Evolutionary conservation across 805 yeast genomes (phyloP).

Genomic region (Candida railenensis): DNA sequence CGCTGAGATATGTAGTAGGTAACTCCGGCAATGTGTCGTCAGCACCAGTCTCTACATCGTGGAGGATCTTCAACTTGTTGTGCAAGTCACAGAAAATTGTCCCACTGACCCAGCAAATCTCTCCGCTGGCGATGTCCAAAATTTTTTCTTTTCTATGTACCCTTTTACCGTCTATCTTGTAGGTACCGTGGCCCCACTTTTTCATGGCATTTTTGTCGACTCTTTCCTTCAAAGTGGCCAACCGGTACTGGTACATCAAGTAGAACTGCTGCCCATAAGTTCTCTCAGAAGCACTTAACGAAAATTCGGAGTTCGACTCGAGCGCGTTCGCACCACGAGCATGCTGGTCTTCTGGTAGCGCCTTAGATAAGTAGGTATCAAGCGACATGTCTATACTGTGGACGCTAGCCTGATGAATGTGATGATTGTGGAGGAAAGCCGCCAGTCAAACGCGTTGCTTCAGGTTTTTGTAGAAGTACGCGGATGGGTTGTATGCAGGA

Average conservation of each 20-base stretch:
- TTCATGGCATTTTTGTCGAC: slow-evolving; percentile 28
- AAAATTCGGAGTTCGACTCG: slow-evolving; percentile 14
- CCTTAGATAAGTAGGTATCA: neutral
- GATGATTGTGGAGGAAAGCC: too few relatives aligned
- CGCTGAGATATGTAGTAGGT: slow-evolving; percentile 25
- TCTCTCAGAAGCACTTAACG: slow-evolving; percentile 19
- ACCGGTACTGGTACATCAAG: slow-evolving; percentile 43
- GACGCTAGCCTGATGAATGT: too few relatives aligned
- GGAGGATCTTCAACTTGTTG: slow-evolving; percentile 79
- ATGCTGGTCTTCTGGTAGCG: neutral
- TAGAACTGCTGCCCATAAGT: slow-evolving; percentile 40
- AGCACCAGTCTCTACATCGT: slow-evolving; percentile 66
- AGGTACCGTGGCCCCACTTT: slow-evolving; percentile 56
- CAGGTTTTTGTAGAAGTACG: too few relatives aligned
- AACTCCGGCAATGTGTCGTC: slow-evolving; percentile 49
- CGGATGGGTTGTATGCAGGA: too few relatives aligned
- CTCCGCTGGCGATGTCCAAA: slow-evolving; percentile 61
- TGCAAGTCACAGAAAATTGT: slow-evolving; percentile 82
- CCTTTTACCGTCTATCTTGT: slow-evolving; percentile 20
- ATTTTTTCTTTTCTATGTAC: slow-evolving; percentile 37
- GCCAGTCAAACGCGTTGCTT: neutral
- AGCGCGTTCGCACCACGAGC: neutral
- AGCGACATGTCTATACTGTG: neutral
- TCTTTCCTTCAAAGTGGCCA: slow-evolving; percentile 30
- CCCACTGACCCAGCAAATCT: slow-evolving; percentile 81